Conservation (phyloP, 805 yeast genomes). For the Metschnikowia gruessii region DNA sequence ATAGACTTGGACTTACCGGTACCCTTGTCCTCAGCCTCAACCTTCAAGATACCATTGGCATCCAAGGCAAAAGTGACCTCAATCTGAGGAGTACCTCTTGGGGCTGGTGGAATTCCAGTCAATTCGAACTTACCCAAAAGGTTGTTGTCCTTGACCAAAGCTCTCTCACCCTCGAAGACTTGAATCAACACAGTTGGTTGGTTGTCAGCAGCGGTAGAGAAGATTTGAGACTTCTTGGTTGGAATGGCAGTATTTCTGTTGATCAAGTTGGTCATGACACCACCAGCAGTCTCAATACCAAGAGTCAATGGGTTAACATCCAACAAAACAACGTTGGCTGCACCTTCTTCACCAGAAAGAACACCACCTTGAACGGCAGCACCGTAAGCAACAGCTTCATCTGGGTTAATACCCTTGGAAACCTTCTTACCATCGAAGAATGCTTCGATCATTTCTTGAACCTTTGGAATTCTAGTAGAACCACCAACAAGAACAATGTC, state of each 20-base stretch:
- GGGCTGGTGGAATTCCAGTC: slow-evolving; percentile 25
- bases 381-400: slow-evolving; percentile 51
- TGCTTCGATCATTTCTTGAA: slow-evolving; percentile 21
- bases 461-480: slow-evolving; percentile 24
- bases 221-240: slow-evolving; percentile 23
- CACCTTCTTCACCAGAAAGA: slow-evolving; percentile 32
- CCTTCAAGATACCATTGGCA: slow-evolving; percentile 24
- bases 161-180: slow-evolving; percentile 25
- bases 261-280: slow-evolving; percentile 24
- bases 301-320: slow-evolving; percentile 25
- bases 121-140: slow-evolving; percentile 23
- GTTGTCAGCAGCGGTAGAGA: slow-evolving; percentile 24
- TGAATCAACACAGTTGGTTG: slow-evolving; percentile 24
- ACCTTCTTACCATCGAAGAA: slow-evolving; percentile 24
- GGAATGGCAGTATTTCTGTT: slow-evolving; percentile 25
- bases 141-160: slow-evolving; percentile 24
- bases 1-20: slow-evolving; percentile 23
- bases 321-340: slow-evolving; percentile 67
- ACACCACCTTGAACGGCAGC: slow-evolving; percentile 69
- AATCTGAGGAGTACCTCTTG: slow-evolving; percentile 24
- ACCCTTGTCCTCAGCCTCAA: slow-evolving; percentile 22
- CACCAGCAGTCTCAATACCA: slow-evolving; percentile 25
- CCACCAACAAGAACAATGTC: slow-evolving; percentile 25
- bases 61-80: slow-evolving; percentile 24
- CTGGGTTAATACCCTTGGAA: slow-evolving; percentile 35